phyloP scores from a whole-genome alignment of 1,139 yeast genomes.

The Arxiozyma bovina region DNA sequence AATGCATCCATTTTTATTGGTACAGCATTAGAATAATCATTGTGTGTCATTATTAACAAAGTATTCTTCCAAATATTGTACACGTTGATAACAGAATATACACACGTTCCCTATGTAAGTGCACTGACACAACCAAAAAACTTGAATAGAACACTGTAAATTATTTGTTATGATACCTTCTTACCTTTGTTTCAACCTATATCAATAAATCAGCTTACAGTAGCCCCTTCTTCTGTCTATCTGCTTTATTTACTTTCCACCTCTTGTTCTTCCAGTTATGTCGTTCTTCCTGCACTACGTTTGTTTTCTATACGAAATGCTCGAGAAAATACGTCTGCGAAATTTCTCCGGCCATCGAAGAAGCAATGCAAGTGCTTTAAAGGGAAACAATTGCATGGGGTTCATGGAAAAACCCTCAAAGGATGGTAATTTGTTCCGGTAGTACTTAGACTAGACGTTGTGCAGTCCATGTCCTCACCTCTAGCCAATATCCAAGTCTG shows the following conservation, averaged over 20 bases:
- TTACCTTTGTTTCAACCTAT: too few relatives aligned
- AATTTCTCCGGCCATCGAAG: neutral
- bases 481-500: neutral
- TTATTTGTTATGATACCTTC: neutral
- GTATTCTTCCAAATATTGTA: neutral
- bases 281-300: neutral
- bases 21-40: neutral
- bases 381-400: neutral
- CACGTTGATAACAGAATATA: too few relatives aligned
- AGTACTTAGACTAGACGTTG: neutral
- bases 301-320: neutral
- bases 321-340: neutral
- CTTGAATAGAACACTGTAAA: neutral
- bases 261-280: neutral
- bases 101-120: neutral
- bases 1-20: neutral
- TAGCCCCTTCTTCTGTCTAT: neutral
- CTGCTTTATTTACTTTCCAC: neutral
- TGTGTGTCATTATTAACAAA: neutral
- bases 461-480: neutral
- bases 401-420: neutral
- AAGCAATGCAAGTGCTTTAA: neutral
- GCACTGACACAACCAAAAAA: neutral
- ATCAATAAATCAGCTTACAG: too few relatives aligned
- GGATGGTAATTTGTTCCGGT: neutral